Evolutionary conservation across 2,329 filamentous ascomycete genomes (phyloP).

Genomic region (Penicillium janthinellum): DNA sequence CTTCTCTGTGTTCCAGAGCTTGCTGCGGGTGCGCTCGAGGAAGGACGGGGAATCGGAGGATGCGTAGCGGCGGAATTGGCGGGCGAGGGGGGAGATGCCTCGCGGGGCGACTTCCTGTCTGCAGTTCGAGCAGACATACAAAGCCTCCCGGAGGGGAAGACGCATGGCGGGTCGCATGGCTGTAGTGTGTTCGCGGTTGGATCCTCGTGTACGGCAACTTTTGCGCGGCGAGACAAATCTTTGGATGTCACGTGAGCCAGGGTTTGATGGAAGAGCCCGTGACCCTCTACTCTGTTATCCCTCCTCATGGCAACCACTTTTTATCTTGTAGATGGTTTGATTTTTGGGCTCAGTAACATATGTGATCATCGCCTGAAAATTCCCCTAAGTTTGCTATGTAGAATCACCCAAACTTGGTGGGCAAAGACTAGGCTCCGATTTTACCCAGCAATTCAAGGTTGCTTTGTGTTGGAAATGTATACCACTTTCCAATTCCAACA

Average conservation of each 20-base stretch:
- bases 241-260: constrained; percentile 31
- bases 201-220: constrained; percentile 18
- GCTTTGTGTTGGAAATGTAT: no score
- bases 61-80: constrained; percentile 41
- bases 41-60: constrained; percentile 38
- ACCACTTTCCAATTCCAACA: no score
- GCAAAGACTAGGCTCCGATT: no score
- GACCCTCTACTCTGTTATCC: neutral
- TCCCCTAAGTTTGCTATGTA: no score
- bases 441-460: no score
- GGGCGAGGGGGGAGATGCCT: constrained; percentile 29
- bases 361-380: no score
- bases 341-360: no score
- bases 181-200: constrained; percentile 18
- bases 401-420: no score
- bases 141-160: constrained; percentile 40
- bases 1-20: constrained; percentile 54
- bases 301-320: neutral
- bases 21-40: constrained; percentile 50
- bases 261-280: constrained; percentile 12
- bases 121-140: constrained; percentile 46
- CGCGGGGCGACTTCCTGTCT: constrained; percentile 39
- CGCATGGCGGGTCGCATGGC: constrained; percentile 44
- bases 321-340: no score
- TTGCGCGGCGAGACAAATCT: constrained; percentile 30